phyloP scores from a whole-genome alignment of 2,329 filamentous ascomycete genomes.

The Epichloe gansuensis region DNA sequence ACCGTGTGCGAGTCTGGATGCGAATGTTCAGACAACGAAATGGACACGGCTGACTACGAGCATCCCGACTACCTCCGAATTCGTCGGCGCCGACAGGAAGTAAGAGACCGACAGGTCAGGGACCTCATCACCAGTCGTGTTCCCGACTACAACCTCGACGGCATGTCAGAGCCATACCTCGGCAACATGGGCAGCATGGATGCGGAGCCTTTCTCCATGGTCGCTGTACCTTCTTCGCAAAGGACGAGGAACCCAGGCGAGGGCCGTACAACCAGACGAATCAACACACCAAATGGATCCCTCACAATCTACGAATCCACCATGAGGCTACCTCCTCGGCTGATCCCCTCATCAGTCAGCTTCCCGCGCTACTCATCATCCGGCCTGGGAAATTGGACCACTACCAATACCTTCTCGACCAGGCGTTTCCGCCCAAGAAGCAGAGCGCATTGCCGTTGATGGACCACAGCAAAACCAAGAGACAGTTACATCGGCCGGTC shows the following conservation, averaged over 20 bases:
- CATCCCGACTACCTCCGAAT: slow-evolving; percentile 11
- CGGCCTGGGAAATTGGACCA: not conserved
- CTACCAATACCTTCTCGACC: not conserved
- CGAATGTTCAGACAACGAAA: slow-evolving; percentile 45
- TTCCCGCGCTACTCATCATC: not conserved
- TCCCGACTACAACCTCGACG: slow-evolving; percentile 10
- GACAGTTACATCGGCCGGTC: not conserved
- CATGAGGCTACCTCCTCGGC: not conserved
- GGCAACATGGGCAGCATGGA: not conserved
- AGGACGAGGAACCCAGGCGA: not conserved
- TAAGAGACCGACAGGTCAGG: not conserved
- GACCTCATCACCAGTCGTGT: slow-evolving; percentile 5
- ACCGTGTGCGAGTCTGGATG: slow-evolving; percentile 39
- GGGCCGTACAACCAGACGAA: not conserved
- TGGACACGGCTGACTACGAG: slow-evolving; percentile 37
- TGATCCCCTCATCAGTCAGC: not conserved
- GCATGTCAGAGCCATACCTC: slow-evolving; percentile 5
- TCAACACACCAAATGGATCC: not conserved
- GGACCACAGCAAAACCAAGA: not conserved
- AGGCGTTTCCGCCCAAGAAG: not conserved
- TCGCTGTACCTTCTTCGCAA: not conserved
- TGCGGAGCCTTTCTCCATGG: not conserved
- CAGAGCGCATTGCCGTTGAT: not conserved
- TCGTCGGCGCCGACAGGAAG: slow-evolving; percentile 6
- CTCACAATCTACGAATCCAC: slow-evolving; percentile 5